Percentiles rank a stretch among this genome's conserved stretches.
Conservation (phyloP, 192 early-diverging fungal genomes). For the Helicostylum pulchrum region DNA sequence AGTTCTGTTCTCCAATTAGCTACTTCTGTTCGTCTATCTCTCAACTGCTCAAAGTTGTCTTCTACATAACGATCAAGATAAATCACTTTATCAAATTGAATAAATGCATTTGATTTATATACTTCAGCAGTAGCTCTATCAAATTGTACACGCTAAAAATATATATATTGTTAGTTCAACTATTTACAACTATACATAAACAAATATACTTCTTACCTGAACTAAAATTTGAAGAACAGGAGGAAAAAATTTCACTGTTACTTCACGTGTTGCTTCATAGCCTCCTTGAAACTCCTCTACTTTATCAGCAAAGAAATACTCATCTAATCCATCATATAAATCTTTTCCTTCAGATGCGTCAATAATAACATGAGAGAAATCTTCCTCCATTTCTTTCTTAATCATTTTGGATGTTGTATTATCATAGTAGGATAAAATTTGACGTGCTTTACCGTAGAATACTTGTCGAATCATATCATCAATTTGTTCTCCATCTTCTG, state of each 20-base stretch:
- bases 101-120: constrained; percentile 69
- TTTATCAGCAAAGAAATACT: constrained; percentile 50
- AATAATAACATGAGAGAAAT: constrained; percentile 48
- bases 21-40: constrained; percentile 17
- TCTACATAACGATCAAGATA: constrained; percentile 59
- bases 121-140: constrained; percentile 50
- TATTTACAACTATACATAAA: not conserved
- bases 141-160: constrained; percentile 59
- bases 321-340: constrained; percentile 56
- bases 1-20: constrained; percentile 33
- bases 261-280: constrained; percentile 36
- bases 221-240: constrained; percentile 70
- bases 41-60: constrained; percentile 28
- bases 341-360: constrained; percentile 43
- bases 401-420: constrained; percentile 29
- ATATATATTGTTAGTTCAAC: not conserved
- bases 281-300: constrained; percentile 35
- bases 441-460: constrained; percentile 52
- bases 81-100: constrained; percentile 57
- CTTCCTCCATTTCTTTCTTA: constrained; percentile 40
- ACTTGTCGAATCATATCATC: constrained; percentile 35
- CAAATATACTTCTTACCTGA: constrained; percentile 29
- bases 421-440: constrained; percentile 41
- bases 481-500: constrained; percentile 15
- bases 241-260: constrained; percentile 52